Evolutionary conservation across 2,329 filamentous ascomycete species (phyloP), one percentile per base, ranked within the genome.

Genomic region (Emydomyces testavorans): DNA sequence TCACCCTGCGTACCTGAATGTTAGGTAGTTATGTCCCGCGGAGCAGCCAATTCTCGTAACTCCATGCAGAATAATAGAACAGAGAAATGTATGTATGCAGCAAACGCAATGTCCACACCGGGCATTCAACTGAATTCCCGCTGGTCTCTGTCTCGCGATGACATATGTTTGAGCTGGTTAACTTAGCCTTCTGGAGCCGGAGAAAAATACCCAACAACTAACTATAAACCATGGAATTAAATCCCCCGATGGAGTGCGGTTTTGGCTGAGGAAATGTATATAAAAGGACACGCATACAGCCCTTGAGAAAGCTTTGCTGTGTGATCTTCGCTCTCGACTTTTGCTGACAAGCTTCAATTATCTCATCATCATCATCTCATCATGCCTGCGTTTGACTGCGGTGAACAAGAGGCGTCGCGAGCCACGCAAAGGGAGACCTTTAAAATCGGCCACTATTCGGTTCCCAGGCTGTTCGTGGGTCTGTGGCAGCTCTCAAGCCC

Each of bases 401-500:
- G 13, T 35, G 31, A 6, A 11, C 23, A 35, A n/a, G 41, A 23
- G 26, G 15, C 13, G n/a, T n/a, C 20, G 20, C 16, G 16, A 32
- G 24, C 35, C 11, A 18, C 29, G 13, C 35, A 46, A 29, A 53
- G 64, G 11, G 61, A 70, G 52, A 63, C 59, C 1, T 62, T 68
- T 32, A 38, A 56, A 34, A 34, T 71, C 1, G 62, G 58, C 6
- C 49, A 45, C 5, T 53, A 57, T 6, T 50, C 56, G 8, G 58
- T 72, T 2, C 69, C 70, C 7, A 61, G 70, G 23, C 62, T 73
- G 11, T 68, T 73, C 41, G 65, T 63, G 23, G 71, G 71, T 2
- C 58, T 74, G 1, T 74, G 71, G 71, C 71, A 74, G 35, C 62
- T 73, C 16, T 71, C 71, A 1, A 69, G 66, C 53, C 66, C 68